Percentiles rank a stretch among this genome's conserved stretches.
phyloP scores from a whole-genome alignment of 139 green algal species.

The Trebouxia sp. region DNA sequence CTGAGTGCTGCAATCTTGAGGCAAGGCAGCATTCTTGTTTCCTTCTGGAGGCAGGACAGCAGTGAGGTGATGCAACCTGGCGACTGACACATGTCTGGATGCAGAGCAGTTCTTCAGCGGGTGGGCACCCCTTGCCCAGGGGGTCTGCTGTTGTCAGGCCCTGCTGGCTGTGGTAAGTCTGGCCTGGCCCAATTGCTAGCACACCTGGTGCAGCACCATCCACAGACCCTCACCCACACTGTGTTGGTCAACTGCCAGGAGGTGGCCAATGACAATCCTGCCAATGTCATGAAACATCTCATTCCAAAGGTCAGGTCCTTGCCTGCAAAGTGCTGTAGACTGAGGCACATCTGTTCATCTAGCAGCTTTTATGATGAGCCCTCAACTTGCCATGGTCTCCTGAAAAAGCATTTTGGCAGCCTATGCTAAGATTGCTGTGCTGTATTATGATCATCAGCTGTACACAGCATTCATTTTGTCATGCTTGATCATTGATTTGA shows the following conservation, averaged over 20 bases:
- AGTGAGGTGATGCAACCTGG: background rate
- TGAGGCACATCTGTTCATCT: too few relatives aligned
- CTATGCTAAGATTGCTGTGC: too few relatives aligned
- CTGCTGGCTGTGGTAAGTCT: constrained; percentile 59
- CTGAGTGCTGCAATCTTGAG: too few relatives aligned
- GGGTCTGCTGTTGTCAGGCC: constrained; percentile 57
- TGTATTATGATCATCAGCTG: too few relatives aligned
- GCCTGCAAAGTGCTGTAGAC: background rate
- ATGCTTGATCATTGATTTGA: too few relatives aligned
- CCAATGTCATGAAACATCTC: constrained; percentile 30
- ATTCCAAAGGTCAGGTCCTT: background rate
- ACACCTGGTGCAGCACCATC: constrained; percentile 30
- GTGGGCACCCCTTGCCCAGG: constrained; percentile 44
- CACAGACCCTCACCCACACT: constrained; percentile 39
- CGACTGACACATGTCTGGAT: background rate
- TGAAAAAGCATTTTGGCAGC: too few relatives aligned
- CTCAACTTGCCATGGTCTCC: background rate
- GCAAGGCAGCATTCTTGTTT: background rate
- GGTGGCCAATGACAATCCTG: constrained; percentile 42
- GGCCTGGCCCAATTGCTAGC: constrained; percentile 47
- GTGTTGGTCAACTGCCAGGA: constrained; percentile 56
- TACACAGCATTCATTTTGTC: too few relatives aligned
- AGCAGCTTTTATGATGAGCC: too few relatives aligned
- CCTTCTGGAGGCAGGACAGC: background rate
- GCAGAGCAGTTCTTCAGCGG: constrained; percentile 16